Conservation (phyloP, 371 early-diverging fungal genomes). For the Apophysomyces sp. region DNA sequence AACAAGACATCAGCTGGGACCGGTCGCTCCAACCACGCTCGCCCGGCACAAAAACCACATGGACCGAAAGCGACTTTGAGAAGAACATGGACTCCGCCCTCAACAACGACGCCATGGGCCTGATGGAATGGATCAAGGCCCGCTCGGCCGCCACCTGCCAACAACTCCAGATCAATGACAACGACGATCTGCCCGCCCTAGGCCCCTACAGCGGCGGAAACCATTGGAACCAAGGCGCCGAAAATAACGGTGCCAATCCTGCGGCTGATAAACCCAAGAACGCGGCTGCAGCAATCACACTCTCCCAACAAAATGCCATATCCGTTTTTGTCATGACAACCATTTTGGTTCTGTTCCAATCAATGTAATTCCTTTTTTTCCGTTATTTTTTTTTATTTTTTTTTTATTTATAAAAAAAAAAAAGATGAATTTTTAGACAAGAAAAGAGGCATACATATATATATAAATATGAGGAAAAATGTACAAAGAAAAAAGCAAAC, state of each 20-base stretch:
- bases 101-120: constrained; percentile 12
- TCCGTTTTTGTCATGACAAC: no score
- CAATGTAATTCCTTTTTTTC: no score
- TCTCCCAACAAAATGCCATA: no score
- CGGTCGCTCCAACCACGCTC: constrained; percentile 35
- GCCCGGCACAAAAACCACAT: constrained; percentile 39
- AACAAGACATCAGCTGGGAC: constrained; percentile 56
- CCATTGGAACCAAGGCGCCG: constrained; percentile 23
- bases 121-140: constrained; percentile 33
- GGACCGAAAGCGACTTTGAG: constrained; percentile 42
- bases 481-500: no score
- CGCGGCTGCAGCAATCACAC: no score
- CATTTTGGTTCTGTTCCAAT: no score
- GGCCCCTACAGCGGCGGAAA: constrained; percentile 31
- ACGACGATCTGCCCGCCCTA: constrained; percentile 39
- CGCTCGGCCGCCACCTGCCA: constrained; percentile 29
- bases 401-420: no score
- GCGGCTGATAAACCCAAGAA: no score
- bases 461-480: no score
- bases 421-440: no score
- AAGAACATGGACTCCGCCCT: constrained; percentile 33
- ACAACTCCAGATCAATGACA: constrained; percentile 34
- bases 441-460: no score
- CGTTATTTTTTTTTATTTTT: no score
- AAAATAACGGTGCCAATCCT: neutral